phyloP scores from a whole-genome alignment of 2,329 filamentous ascomycete genomes.

The Celoporthe dispersa region DNA sequence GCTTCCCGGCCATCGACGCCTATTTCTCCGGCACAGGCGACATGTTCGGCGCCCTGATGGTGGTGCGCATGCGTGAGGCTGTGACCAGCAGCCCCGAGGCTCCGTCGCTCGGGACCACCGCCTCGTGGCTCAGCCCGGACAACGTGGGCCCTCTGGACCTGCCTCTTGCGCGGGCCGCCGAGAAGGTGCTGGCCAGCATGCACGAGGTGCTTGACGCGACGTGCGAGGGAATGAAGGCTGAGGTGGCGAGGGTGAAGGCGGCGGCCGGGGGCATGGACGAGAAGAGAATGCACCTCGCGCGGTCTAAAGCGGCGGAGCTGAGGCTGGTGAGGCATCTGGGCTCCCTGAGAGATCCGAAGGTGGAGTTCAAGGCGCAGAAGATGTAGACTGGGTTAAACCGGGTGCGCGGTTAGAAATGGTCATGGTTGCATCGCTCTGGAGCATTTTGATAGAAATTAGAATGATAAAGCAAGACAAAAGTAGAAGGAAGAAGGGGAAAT shows the following conservation, averaged over 20 bases:
- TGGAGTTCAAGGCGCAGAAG: constrained; percentile 64
- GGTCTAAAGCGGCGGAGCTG: constrained; percentile 87
- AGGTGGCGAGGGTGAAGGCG: constrained; percentile 50
- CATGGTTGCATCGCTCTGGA: constrained; percentile 1
- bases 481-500: background rate
- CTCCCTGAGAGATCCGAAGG: constrained; percentile 67
- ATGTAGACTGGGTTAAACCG: constrained; percentile 41
- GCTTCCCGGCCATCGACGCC: constrained; percentile 84
- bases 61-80: constrained; percentile 86
- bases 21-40: constrained; percentile 97
- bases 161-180: constrained; percentile 80
- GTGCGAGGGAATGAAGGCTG: constrained; percentile 62
- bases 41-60: constrained; percentile 94
- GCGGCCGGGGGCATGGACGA: constrained; percentile 46
- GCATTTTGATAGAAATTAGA: constrained; percentile 27
- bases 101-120: constrained; percentile 52
- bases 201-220: constrained; percentile 78
- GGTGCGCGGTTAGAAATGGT: background rate
- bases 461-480: constrained; percentile 6
- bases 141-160: constrained; percentile 69
- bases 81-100: constrained; percentile 50
- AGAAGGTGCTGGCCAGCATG: constrained; percentile 92
- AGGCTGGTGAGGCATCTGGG: constrained; percentile 76
- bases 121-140: constrained; percentile 79
- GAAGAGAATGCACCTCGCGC: constrained; percentile 67